These are phyloP conservation scores for Haematococcus sp. DNA, from an alignment of 139 green algal species.

Conservation along the genomic window DNA sequence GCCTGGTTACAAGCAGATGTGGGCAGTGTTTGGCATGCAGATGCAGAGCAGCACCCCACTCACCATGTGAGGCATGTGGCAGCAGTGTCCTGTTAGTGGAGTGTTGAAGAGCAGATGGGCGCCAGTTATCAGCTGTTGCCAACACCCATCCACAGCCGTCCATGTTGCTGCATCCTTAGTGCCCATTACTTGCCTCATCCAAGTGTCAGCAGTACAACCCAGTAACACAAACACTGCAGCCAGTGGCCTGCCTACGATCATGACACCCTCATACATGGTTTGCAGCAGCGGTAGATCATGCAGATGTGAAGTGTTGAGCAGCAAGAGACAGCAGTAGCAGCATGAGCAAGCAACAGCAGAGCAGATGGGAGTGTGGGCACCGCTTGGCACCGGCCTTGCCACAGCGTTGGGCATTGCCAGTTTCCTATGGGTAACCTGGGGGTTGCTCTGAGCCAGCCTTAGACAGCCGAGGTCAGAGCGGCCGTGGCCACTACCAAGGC, in stretches of 20 bases:
- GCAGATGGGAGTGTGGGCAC: neutral
- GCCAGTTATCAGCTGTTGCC: no score
- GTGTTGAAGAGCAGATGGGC: no score
- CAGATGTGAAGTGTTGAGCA: no score
- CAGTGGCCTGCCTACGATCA: no score
- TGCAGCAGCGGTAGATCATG: no score
- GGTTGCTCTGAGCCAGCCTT: constrained; percentile 7
- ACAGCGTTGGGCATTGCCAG: constrained; percentile 8
- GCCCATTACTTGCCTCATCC: no score
- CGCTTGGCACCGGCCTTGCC: constrained; percentile 13
- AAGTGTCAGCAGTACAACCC: no score
- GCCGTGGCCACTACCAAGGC: neutral
- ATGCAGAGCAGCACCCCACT: neutral
- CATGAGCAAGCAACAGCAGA: no score
- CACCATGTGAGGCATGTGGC: neutral
- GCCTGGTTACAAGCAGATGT: neutral
- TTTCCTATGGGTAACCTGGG: constrained; percentile 16
- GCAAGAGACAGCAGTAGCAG: no score
- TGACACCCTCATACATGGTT: no score
- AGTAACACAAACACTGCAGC: no score
- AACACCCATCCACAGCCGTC: neutral
- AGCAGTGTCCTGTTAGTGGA: neutral
- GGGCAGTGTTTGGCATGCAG: neutral
- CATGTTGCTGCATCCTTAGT: no score
- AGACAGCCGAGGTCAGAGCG: constrained; percentile 3